phyloP scores from a whole-genome alignment of 106 monocot genomes.

The Allium fistulosum region DNA sequence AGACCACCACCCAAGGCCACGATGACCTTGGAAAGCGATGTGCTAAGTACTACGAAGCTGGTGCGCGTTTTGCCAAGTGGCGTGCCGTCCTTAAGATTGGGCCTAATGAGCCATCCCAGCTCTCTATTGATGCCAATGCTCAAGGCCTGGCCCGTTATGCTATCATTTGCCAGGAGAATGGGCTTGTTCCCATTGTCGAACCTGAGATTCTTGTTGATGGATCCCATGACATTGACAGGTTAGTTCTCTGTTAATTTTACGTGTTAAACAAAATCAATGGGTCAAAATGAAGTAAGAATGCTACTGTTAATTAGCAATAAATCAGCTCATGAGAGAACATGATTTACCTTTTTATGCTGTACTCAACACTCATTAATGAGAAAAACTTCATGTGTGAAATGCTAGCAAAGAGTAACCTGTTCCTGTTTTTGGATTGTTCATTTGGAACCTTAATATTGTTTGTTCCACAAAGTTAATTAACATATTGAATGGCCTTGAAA shows the following conservation, averaged over 20 bases:
- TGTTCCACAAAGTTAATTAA: not conserved
- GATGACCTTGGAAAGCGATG: slow-evolving; percentile 46
- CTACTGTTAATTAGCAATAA: not conserved
- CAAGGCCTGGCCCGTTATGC: slow-evolving; percentile 38
- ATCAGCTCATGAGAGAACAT: no score
- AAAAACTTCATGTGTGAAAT: not conserved
- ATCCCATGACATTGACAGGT: slow-evolving; percentile 21
- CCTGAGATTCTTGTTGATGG: slow-evolving; percentile 48
- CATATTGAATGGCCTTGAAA: not conserved
- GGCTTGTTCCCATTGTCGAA: slow-evolving; percentile 41
- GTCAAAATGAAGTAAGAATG: not conserved
- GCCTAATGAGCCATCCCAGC: slow-evolving; percentile 34
- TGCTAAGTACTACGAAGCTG: slow-evolving; percentile 42
- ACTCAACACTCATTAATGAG: no score
- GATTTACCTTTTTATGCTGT: no score
- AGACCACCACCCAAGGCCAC: slow-evolving; percentile 45
- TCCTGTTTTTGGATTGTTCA: no score
- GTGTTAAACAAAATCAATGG: not conserved
- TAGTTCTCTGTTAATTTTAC: slow-evolving; percentile 1
- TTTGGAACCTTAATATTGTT: not conserved
- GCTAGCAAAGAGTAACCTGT: not conserved
- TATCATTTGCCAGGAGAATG: slow-evolving; percentile 51
- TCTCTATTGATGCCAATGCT: slow-evolving; percentile 29
- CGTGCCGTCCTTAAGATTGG: slow-evolving; percentile 41
- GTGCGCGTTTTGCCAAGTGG: slow-evolving; percentile 51